Evolutionary conservation across 345 rosid genomes (phyloP), one percentile per base, ranked within the genome.

Genomic region (Arabidopsis arenosa): DNA sequence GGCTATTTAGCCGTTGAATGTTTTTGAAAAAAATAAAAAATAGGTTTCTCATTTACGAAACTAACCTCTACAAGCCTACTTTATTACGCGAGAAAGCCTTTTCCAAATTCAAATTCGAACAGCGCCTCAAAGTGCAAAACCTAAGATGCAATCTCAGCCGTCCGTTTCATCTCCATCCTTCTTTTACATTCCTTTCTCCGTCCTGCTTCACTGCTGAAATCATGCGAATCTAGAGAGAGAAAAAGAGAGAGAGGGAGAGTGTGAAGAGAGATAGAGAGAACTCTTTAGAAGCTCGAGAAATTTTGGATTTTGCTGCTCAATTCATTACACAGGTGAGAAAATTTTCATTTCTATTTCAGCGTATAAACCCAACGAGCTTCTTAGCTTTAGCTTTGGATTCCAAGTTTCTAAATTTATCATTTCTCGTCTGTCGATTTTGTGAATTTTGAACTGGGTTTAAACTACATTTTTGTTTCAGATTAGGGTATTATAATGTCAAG

Each of bases 401-500:
- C 40, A 48, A 57, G 57, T 53, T 63, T 66, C 32, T 57, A 10
- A 48, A 8, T 48, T 71, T 12, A 1, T 14, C 58, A 54, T 12
- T 5, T 39, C 12, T 62, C 35, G 51, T 5, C 7, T 37, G 28
- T 63, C 11, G 28, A 5, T 53, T 63, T 56, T 51, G 47, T 39
- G 21, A 39, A 49, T 37, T 63, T 47, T 61, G 56, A 17, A 58
- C 6, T 44, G 49, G 15, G 2, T 21, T 21, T 39, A 26, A 5
- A 51, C 15, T 45, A 21, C 4, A 0, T 23, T 74, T 71, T 41
- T 74, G 45, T 33, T 8, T 58, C 17, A 5, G 58, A 9, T 71
- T 37, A 55, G 45, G 49, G 17, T 30, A 41, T 30, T 54, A 86
- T 87, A 56, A 93, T 93, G 98, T 61, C 85, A 75, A 86, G 86